These are phyloP conservation scores for Cutaneotrichosporon sp. DNA, from an alignment of 1,284 basidiomycete species.

Conservation along the genomic window DNA sequence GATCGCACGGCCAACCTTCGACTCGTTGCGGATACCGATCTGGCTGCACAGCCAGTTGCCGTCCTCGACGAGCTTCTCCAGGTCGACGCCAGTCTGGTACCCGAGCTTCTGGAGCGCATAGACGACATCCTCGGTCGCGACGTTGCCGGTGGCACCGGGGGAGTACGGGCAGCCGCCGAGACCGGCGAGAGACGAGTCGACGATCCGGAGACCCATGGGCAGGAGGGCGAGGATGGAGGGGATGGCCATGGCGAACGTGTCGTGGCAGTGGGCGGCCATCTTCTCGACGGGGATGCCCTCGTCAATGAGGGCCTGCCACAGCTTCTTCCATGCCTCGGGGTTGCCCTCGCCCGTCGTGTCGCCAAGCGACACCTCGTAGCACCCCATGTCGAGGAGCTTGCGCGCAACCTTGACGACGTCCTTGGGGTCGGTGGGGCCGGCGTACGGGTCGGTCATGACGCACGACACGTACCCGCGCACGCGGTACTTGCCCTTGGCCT, in stretches of 20 bases:
- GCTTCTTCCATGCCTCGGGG: slow-evolving; percentile 65
- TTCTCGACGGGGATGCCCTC: slow-evolving; percentile 59
- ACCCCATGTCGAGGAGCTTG: slow-evolving; percentile 81
- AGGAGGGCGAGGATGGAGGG: slow-evolving; percentile 57
- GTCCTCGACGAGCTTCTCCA: slow-evolving; percentile 68
- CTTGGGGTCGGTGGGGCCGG: slow-evolving; percentile 70
- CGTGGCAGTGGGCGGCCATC: slow-evolving; percentile 79
- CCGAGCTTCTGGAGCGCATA: slow-evolving; percentile 74
- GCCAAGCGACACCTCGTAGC: slow-evolving; percentile 88
- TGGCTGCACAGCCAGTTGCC: slow-evolving; percentile 77
- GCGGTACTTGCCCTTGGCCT: slow-evolving; percentile 64
- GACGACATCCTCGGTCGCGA: slow-evolving; percentile 85
- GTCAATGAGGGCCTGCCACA: slow-evolving; percentile 68
- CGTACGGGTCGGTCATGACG: slow-evolving; percentile 82
- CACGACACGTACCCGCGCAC: slow-evolving; percentile 84
- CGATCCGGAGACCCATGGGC: slow-evolving; percentile 56
- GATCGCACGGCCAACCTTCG: slow-evolving; percentile 78
- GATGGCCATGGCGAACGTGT: slow-evolving; percentile 80
- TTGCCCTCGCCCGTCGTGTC: slow-evolving; percentile 90
- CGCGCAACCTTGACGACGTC: slow-evolving; percentile 71
- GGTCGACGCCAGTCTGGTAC: slow-evolving; percentile 68
- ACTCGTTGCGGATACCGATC: slow-evolving; percentile 69
- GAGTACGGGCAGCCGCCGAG: slow-evolving; percentile 95
- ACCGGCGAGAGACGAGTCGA: slow-evolving; percentile 71
- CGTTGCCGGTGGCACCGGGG: slow-evolving; percentile 91